Evolutionary conservation across 2,329 filamentous ascomycete genomes (phyloP).

Genomic region (Paracoccidioides lutzii): DNA sequence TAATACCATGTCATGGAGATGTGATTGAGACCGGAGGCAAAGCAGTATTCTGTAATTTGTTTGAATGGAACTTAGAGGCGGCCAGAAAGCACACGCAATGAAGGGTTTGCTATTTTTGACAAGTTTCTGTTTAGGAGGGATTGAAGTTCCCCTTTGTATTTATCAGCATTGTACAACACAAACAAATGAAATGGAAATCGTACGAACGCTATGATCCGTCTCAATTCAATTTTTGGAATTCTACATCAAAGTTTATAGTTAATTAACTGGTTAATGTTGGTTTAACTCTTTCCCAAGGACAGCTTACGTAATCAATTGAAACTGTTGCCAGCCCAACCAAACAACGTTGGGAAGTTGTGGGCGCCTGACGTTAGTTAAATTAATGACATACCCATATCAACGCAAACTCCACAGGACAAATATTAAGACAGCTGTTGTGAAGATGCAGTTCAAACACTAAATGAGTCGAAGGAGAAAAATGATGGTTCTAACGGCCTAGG

Average conservation of each 20-base stretch:
- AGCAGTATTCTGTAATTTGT: conserved; percentile 61
- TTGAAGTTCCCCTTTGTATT: not conserved
- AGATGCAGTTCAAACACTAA: not conserved
- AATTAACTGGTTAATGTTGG: too few species aligned
- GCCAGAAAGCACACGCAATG: not conserved
- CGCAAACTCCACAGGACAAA: not conserved
- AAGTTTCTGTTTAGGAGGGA: not conserved
- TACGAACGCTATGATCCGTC: too few species aligned
- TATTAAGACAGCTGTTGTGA: not conserved
- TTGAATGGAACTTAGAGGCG: conserved; percentile 63
- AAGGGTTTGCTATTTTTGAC: not conserved
- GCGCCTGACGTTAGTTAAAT: not conserved
- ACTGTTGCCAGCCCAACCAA: not conserved
- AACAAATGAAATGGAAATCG: not conserved
- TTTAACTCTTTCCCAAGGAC: not conserved
- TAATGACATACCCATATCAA: not conserved
- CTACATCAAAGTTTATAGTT: too few species aligned
- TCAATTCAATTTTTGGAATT: too few species aligned
- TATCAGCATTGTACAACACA: not conserved
- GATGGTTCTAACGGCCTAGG: not conserved
- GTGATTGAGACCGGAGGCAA: conserved; percentile 65
- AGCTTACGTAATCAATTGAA: not conserved
- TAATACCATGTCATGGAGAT: conserved; percentile 92
- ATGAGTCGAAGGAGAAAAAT: not conserved
- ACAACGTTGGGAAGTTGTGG: not conserved